phyloP scores from a whole-genome alignment of 176 grass and related monocot species.

The Puya raimondii region DNA sequence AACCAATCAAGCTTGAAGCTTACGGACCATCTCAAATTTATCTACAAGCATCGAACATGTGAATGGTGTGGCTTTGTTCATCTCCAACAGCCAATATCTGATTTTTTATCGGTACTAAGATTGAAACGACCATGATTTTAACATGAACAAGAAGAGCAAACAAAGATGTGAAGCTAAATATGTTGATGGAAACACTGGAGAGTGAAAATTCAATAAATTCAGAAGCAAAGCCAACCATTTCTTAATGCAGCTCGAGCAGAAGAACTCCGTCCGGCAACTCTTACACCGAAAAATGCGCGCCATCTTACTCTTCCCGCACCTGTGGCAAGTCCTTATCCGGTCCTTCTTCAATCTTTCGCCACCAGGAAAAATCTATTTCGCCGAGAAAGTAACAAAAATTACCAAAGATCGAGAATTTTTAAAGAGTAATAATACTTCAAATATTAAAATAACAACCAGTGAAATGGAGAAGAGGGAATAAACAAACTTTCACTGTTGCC shows the following conservation, averaged over 20 bases:
- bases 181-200: not conserved
- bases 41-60: too few relatives aligned
- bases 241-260: slow-evolving; percentile 76
- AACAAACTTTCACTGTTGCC: slow-evolving; percentile 64
- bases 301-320: slow-evolving; percentile 49
- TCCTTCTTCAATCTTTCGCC: slow-evolving; percentile 23
- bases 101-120: too few relatives aligned
- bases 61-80: too few relatives aligned
- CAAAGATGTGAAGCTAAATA: too few relatives aligned
- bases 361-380: slow-evolving; percentile 12
- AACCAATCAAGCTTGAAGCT: too few relatives aligned
- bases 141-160: too few relatives aligned
- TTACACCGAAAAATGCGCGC: slow-evolving; percentile 48
- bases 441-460: slow-evolving; percentile 1
- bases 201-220: not conserved
- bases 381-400: not conserved
- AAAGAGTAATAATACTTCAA: slow-evolving; percentile 1
- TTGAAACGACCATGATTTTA: too few relatives aligned
- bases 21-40: too few relatives aligned
- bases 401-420: not conserved
- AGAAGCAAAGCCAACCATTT: slow-evolving; percentile 42
- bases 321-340: slow-evolving; percentile 46
- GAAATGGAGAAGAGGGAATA: not conserved
- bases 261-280: slow-evolving; percentile 51
- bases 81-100: too few relatives aligned